These are phyloP conservation scores for Boletus edulis DNA, from an alignment of 768 basidiomycete genomes.

Conservation along the genomic window DNA sequence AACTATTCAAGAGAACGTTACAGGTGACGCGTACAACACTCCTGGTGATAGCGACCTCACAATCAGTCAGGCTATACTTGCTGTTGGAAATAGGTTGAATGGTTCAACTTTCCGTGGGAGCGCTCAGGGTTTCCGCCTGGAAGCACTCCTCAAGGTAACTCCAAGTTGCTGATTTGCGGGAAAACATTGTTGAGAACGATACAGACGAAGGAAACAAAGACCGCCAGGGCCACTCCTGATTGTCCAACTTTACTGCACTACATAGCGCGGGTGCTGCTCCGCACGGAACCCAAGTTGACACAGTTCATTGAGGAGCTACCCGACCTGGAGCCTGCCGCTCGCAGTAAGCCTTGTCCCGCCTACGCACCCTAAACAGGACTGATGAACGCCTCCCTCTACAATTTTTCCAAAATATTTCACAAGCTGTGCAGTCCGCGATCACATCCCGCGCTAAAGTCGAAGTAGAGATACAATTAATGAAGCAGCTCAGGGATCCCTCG, in stretches of 20 bases:
- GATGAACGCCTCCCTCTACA: background rate
- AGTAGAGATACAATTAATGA: conserved; percentile 49
- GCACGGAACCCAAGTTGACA: conserved; percentile 61
- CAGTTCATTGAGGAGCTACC: conserved; percentile 80
- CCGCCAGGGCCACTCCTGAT: conserved; percentile 58
- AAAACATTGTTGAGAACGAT: background rate
- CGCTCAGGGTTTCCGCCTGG: conserved; percentile 82
- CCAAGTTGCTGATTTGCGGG: background rate
- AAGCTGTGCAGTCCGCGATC: conserved; percentile 57
- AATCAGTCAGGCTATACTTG: conserved; percentile 56
- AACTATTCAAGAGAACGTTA: conserved; percentile 65
- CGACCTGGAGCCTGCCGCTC: conserved; percentile 77
- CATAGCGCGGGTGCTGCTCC: conserved; percentile 70
- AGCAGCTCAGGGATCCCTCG: conserved; percentile 28
- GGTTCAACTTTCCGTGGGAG: conserved; percentile 78
- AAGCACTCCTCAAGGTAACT: conserved; percentile 76
- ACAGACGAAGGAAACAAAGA: conserved; percentile 83
- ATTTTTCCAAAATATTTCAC: conserved; percentile 68
- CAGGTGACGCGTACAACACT: conserved; percentile 40
- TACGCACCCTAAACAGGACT: background rate
- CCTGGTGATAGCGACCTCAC: background rate
- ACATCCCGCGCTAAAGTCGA: conserved; percentile 56
- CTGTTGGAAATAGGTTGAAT: conserved; percentile 82
- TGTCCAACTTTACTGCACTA: conserved; percentile 94
- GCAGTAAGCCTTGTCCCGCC: conserved; percentile 45